A percentile compares a stretch with the other conserved stretches of the same genome.
phyloP scores from a whole-genome alignment of 495 filamentous ascomycete species.

The Bombardia bombarda region DNA sequence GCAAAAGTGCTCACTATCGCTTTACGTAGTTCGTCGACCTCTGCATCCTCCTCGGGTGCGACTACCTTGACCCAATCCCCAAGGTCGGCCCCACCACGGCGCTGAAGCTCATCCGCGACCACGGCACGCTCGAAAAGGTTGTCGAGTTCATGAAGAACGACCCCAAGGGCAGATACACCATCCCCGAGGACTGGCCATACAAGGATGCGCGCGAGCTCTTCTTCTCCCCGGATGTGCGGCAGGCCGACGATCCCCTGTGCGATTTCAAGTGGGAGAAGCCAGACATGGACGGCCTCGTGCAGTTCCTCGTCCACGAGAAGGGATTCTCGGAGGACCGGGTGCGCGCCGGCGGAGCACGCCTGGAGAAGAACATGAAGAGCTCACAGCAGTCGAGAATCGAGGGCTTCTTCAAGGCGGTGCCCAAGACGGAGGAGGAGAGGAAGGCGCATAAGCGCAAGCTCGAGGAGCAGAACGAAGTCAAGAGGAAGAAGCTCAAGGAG shows the following conservation, averaged over 20 bases:
- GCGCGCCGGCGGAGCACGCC: conserved; percentile 59
- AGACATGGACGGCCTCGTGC: conserved; percentile 77
- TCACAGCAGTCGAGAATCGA: conserved; percentile 87
- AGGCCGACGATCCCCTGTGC: conserved; percentile 75
- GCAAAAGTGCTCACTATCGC: not conserved
- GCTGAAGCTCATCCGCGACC: conserved; percentile 84
- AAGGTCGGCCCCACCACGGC: conserved; percentile 88
- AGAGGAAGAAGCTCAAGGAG: conserved; percentile 89
- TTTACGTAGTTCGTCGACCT: conserved; percentile 78
- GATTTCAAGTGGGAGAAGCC: conserved; percentile 98
- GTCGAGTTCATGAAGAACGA: conserved; percentile 69
- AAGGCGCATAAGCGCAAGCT: conserved; percentile 82
- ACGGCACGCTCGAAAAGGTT: conserved; percentile 79
- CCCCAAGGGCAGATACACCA: conserved; percentile 64
- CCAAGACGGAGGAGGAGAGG: conserved; percentile 78
- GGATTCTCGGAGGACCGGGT: conserved; percentile 95
- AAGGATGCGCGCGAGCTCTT: conserved; percentile 88
- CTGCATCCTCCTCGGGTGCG: conserved; percentile 95
- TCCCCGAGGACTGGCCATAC: conserved; percentile 92
- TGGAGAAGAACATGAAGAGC: conserved; percentile 82
- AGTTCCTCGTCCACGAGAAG: conserved; percentile 88
- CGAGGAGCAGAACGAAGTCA: conserved; percentile 78
- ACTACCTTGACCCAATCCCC: conserved; percentile 93
- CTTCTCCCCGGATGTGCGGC: conserved; percentile 77
- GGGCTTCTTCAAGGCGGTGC: conserved; percentile 95